Evolutionary conservation across 2,329 filamentous ascomycete species (phyloP).

Genomic region (Colletotrichum lini): DNA sequence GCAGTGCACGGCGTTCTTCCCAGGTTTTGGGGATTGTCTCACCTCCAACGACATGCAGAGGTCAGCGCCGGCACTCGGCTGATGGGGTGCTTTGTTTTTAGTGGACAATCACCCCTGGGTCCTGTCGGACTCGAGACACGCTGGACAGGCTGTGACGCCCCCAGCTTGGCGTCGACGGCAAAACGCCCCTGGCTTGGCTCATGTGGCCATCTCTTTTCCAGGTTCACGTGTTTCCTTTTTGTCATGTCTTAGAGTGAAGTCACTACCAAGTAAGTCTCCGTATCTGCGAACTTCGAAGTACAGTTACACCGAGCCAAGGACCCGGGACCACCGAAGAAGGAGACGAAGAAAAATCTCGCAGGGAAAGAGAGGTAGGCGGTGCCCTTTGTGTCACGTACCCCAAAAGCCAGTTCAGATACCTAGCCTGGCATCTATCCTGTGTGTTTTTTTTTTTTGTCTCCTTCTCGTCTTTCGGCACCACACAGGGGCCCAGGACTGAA

Average conservation of each 20-base stretch:
- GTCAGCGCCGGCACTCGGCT: conserved; percentile 15
- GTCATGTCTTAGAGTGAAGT: neutral
- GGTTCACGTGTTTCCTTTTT: conserved; percentile 2
- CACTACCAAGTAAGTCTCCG: neutral
- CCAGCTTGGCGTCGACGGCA: conserved; percentile 36
- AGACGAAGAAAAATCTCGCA: too few relatives aligned
- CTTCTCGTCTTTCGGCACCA: neutral
- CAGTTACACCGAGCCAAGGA: neutral
- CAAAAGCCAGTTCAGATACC: neutral
- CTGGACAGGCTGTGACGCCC: conserved; percentile 15
- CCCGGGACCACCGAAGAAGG: neutral
- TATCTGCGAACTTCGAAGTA: neutral
- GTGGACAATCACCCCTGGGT: conserved; percentile 14
- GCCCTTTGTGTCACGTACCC: neutral
- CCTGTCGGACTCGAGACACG: conserved; percentile 8
- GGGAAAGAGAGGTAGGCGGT: neutral
- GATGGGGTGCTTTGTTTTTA: conserved; percentile 4
- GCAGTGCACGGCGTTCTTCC: conserved; percentile 25
- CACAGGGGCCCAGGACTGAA: conserved; percentile 9
- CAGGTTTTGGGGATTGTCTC: conserved; percentile 19
- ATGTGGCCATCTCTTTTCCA: neutral
- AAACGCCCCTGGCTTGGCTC: conserved; percentile 36
- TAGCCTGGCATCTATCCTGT: neutral
- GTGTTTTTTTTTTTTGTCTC: neutral
- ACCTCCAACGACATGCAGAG: conserved; percentile 17